Percentiles rank a stretch among this genome's conserved stretches.
phyloP scores from a whole-genome alignment of 1,139 yeast species.

The Suhomyces chickasaworum region DNA sequence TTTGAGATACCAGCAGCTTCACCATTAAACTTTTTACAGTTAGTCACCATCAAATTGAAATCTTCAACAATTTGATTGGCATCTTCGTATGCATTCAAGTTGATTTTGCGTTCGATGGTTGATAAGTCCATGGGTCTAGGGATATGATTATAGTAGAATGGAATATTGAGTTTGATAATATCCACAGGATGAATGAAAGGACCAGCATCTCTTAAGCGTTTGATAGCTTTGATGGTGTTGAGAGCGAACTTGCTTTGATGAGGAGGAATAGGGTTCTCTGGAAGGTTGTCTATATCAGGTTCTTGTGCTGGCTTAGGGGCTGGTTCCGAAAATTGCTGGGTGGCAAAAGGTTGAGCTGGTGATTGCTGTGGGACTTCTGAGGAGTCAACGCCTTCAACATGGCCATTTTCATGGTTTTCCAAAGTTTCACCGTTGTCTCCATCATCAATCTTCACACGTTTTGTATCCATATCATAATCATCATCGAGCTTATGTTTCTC shows the following conservation, averaged over 20 bases:
- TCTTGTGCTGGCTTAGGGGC: slow-evolving; percentile 74
- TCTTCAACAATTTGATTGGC: slow-evolving; percentile 74
- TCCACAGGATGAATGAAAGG: slow-evolving; percentile 94
- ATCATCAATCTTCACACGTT: slow-evolving; percentile 26
- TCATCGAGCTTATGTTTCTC: slow-evolving; percentile 39
- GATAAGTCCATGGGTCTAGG: slow-evolving; percentile 91
- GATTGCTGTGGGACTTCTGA: slow-evolving; percentile 1
- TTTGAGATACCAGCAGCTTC: slow-evolving; percentile 77
- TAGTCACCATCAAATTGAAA: slow-evolving; percentile 80
- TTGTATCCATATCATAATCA: slow-evolving; percentile 21
- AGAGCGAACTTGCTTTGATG: slow-evolving; percentile 78
- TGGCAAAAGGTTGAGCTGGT: slow-evolving; percentile 19
- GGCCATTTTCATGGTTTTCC: slow-evolving; percentile 9
- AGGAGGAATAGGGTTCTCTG: slow-evolving; percentile 73
- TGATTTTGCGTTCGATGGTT: slow-evolving; percentile 82
- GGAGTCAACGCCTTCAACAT: slow-evolving; percentile 3
- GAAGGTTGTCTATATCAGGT: slow-evolving; percentile 71
- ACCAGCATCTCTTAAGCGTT: slow-evolving; percentile 86
- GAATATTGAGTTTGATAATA: slow-evolving; percentile 82
- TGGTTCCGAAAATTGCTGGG: slow-evolving; percentile 42
- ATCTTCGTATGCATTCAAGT: slow-evolving; percentile 66
- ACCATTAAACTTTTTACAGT: slow-evolving; percentile 87
- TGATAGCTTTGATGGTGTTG: slow-evolving; percentile 75
- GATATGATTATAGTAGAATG: slow-evolving; percentile 82
- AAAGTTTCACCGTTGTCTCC: slow-evolving; percentile 6